A percentile compares a stretch with the other conserved stretches of the same genome.
Evolutionary conservation across 169 alveolate species (phyloP).

Genomic region (Eimeria necatrix): DNA sequence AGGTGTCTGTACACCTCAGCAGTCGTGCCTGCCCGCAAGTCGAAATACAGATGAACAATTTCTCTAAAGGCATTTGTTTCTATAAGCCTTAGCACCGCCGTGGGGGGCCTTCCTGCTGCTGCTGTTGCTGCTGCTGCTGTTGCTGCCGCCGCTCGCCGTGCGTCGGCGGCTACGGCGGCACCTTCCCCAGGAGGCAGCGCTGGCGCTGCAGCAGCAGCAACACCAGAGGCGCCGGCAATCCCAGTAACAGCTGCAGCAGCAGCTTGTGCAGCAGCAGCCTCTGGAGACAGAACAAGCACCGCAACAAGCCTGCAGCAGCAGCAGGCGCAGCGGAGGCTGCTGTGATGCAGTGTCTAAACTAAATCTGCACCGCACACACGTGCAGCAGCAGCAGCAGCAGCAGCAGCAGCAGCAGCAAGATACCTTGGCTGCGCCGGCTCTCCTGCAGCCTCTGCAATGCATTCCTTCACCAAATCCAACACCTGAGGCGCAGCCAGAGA

Average conservation of each 20-base stretch:
- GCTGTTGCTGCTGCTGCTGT: slow-evolving; percentile 28
- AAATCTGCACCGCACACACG: too few relatives aligned
- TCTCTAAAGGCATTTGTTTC: slow-evolving; percentile 42
- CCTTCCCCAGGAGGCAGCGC: slow-evolving; percentile 6
- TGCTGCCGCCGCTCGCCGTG: slow-evolving; percentile 10
- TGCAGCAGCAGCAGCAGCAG: not conserved
- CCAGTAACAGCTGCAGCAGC: slow-evolving; percentile 27
- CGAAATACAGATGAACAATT: slow-evolving; percentile 11
- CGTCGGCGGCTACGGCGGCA: not conserved
- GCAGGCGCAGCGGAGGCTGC: slow-evolving; percentile 1
- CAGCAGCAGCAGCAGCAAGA: slow-evolving; percentile 21
- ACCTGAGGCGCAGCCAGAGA: slow-evolving; percentile 2
- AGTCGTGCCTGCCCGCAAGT: not conserved
- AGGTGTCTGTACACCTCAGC: slow-evolving; percentile 63
- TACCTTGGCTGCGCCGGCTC: slow-evolving; percentile 62
- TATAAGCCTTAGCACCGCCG: slow-evolving; percentile 46
- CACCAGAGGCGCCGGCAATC: not conserved
- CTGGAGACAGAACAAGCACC: slow-evolving; percentile 32
- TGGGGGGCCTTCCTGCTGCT: not conserved
- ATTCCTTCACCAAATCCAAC: slow-evolving; percentile 21
- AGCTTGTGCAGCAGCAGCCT: too few relatives aligned
- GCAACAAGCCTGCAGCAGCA: slow-evolving; percentile 61
- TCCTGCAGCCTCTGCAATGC: slow-evolving; percentile 36
- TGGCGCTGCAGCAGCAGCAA: slow-evolving; percentile 28
- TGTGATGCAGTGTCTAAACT: too few relatives aligned